Conservation (phyloP, 306 rosid genomes). For the Rosa rugosa region DNA sequence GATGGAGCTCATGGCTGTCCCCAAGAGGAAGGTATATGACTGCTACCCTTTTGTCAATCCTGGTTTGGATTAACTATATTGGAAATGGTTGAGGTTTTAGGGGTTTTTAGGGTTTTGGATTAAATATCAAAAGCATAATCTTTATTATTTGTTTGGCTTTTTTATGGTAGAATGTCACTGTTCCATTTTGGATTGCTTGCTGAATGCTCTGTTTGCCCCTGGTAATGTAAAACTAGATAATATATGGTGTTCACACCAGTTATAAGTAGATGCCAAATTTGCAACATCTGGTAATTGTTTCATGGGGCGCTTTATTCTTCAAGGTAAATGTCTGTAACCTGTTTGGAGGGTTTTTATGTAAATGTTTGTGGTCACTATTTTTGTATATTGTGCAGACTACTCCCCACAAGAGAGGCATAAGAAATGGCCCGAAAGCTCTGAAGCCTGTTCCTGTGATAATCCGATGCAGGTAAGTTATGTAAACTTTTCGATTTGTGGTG, state of each 20-base stretch:
- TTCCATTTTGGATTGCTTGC: background rate
- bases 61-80: background rate
- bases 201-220: background rate
- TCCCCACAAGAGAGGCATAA: constrained; percentile 49
- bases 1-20: constrained; percentile 94
- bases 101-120: constrained; percentile 7
- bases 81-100: background rate
- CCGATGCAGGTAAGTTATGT: constrained; percentile 56
- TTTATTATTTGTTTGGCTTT: background rate
- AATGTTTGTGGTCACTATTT: background rate
- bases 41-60: background rate
- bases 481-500: constrained; percentile 2
- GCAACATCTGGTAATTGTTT: background rate
- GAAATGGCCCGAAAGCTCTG: constrained; percentile 80
- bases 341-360: too few species aligned
- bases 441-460: constrained; percentile 76
- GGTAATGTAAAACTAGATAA: background rate
- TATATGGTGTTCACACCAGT: background rate
- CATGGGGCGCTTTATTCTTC: too few species aligned
- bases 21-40: constrained; percentile 56
- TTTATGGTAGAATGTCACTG: background rate
- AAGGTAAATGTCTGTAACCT: too few species aligned
- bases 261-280: background rate
- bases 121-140: background rate
- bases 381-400: constrained; percentile 36